Base-by-base conservation (phyloP, 106 monocot species). In the Phalaenopsis equestris region DNA sequence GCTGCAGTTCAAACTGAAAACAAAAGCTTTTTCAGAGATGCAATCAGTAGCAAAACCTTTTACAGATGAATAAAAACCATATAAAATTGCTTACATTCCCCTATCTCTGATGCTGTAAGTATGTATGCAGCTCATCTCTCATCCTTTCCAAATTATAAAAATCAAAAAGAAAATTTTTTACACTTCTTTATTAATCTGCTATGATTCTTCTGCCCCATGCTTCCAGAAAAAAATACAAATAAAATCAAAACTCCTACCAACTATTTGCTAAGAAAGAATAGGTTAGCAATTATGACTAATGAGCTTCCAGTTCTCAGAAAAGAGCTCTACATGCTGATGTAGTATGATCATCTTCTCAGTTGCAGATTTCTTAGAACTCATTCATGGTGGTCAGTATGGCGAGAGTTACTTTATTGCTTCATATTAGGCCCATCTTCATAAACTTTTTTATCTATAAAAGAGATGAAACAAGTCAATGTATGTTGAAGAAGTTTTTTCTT, bases 121-220 rank as follows among this genome's bases (percentile, higher is more conserved):
- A 74, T 45, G 19, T 42, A 45, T 74, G 41, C 74, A 74, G 19
- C 74, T 45, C 43, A 15, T 73, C 42, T 15, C 42, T 73, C 73
- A 42, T 74, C 12, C 76, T 48, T 42, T 76, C 49, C 46, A 76
- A 76, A 76, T 48, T 48, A 76, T 9, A 76, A 76, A 76, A 76
- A 4, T 6, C 2, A 4, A 74, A 74, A 42, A 38, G 30, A 74
- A 10, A 12, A 76, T 6, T 11, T 5, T 76, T 24, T 49, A 76
- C 49, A 76, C 21, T 48, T 24, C 2, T 49, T 49, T 76, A 48
- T 76, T 47, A 49, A 16, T 49, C 12, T 76, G 76, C 46, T 76
- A 76, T 76, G 49, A 76, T 76, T 42, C 76, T 52, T 49, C 76
- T 75, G 16, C 74, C 38, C 15, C 42, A 18, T 74, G 42, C 74